Evolutionary conservation across 768 basidiomycete species (phyloP), one percentile per base, ranked within the genome.

Genomic region (Neoboletus subvelutipes): DNA sequence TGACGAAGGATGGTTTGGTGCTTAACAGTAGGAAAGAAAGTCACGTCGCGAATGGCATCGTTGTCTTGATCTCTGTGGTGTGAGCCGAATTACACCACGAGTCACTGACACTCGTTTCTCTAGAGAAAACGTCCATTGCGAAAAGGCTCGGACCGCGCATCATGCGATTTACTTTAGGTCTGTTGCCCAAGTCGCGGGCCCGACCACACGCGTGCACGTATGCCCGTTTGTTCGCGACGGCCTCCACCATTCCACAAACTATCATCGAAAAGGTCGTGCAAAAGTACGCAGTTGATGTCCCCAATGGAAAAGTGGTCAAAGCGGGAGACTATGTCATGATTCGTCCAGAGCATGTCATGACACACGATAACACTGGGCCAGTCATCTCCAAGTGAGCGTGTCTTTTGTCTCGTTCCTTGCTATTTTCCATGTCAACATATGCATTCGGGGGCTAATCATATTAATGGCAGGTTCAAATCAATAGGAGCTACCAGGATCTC

Each of bases 291-390:
- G 92, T 98, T n/a, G 94, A 87, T 49, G 78, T 94, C 1, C 86
- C 92, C 3, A 74, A 80, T 51, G 89, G 88, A 43, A 92, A 88
- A 70, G 76, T 79, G 17, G 91, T 98, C 63, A 86, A 84, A 64
- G 92, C 94, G 37, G 97, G 96, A 15, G 97, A 99, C 86, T 98
- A 98, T 85, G 94, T 98, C 39, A 99, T 98, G 95, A 97, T 99
- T 75, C 85, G 86, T 41, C 97, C 97, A 24, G 88, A 98, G 70
- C 94, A 98, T 82, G 94, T 98, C 64, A 95, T 95, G 93, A 95
- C 92, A 11, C 94, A 95, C 62, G 97, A 99, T 68, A 98, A 98
- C 70, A 99, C 97, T 13, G 97, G 94, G 0, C 96, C 97, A 8
- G 95, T 99, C 60, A 96, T 99, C 58, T 87, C 90, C 70, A 99